Conservation (phyloP, 2,329 filamentous ascomycete genomes). For the Phaeosphaeria sp. region DNA sequence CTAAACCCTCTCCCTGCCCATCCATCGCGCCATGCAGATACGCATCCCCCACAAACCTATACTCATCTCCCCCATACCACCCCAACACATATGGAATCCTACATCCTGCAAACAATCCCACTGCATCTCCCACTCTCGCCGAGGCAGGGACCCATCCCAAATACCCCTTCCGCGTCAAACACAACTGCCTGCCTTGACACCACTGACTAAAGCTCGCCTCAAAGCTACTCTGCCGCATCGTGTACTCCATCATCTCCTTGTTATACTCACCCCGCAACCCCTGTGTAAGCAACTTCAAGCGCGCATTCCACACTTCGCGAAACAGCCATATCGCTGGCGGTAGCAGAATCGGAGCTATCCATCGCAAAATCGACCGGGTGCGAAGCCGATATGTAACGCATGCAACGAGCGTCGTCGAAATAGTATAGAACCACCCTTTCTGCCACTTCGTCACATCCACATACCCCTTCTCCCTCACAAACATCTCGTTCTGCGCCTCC, state of each 20-base stretch:
- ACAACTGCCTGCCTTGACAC: background rate
- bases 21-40: slow-evolving; percentile 2
- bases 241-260: background rate
- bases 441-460: background rate
- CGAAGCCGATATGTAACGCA: background rate
- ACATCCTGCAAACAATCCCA: background rate
- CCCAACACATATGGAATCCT: background rate
- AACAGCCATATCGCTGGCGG: background rate
- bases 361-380: background rate
- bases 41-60: background rate
- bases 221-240: background rate
- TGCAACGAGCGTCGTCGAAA: background rate
- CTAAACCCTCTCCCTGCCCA: background rate
- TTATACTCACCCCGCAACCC: too few species aligned
- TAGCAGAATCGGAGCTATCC: background rate
- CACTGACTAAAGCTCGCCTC: background rate
- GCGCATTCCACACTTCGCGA: background rate
- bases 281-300: background rate
- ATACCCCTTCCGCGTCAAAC: background rate
- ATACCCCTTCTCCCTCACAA: background rate
- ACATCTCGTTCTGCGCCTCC: background rate
- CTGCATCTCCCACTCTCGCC: background rate
- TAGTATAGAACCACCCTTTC: background rate
- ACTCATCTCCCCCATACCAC: background rate
- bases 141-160: background rate